Evolutionary conservation across 768 basidiomycete species (phyloP), one percentile per base, ranked within the genome.

Genomic region (Rhodotorula diobovata): DNA sequence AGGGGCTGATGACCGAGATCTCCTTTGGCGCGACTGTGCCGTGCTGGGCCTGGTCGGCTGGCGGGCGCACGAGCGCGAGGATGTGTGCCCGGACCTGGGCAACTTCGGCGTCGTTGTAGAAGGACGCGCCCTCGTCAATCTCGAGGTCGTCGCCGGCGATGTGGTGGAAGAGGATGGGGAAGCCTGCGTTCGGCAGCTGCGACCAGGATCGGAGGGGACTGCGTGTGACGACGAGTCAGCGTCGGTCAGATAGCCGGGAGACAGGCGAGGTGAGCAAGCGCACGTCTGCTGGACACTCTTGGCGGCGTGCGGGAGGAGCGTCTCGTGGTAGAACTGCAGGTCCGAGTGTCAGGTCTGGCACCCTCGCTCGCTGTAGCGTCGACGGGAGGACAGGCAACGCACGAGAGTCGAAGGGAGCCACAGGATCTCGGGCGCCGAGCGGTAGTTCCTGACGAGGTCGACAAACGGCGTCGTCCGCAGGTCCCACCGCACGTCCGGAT

Each of bases 1-100:
- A 82, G 7, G 81, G 81, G 0, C 78, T 77, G 57, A 81, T 79
- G 20, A 82, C 79, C 28, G 76, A 78, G 62, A 82, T 79, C 30
- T 82, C 79, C 15, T 68, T 71, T 28, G 75, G 71, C 51, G 51
- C 45, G 39, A 80, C 58, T 48, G 64, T 25, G 35, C 72, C 68
- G 35, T 70, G 74, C 28, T 34, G 61, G 43, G 43, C 70, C 71
- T 16, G 32, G 41, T n/a, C 56, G 0, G n/a, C 30, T 0, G 65
- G 54, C 10, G 61, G 64, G 15, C 65, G 60, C 6, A 71, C 61
- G 56, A 71, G 54, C 2, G 48, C 62, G 4, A 79, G 59, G 20
- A 81, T 61, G 20, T 69, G 74, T 7, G 62, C 28, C n/a, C 77
- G 64, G 32, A 79, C 73, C 23, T 63, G 37, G 6, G 55, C 43